Conservation (phyloP, 202 grass and related monocot species). For the Digitaria exilis region DNA sequence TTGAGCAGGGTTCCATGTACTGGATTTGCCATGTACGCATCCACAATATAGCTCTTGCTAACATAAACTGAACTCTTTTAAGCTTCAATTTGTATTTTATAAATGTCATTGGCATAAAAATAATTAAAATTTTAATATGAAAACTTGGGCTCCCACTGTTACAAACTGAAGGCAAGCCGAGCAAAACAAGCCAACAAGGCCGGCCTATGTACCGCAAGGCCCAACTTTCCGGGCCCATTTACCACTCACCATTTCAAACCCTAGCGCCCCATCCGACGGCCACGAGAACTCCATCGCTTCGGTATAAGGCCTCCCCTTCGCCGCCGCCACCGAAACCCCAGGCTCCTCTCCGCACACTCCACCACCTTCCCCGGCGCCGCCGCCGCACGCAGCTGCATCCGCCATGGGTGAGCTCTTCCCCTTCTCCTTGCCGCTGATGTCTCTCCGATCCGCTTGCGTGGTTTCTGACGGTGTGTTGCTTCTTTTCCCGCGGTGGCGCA, state of each 20-base stretch:
- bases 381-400: conserved; percentile 12
- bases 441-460: not conserved
- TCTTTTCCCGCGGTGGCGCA: conserved; percentile 20
- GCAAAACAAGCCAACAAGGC: too few species aligned
- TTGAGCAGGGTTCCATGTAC: too few species aligned
- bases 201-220: not conserved
- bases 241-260: conserved; percentile 27
- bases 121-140: too few species aligned
- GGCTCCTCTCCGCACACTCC: not conserved
- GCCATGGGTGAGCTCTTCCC: conserved; percentile 48
- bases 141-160: too few species aligned
- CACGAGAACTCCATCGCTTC: not conserved
- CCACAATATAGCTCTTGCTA: too few species aligned
- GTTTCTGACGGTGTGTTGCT: not conserved
- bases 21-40: too few species aligned
- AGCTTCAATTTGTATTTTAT: too few species aligned
- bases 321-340: conserved; percentile 19
- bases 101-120: too few species aligned
- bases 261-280: conserved; percentile 53
- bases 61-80: too few species aligned
- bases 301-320: not conserved
- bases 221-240: not conserved
- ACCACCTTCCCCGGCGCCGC: conserved; percentile 18
- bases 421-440: not conserved
- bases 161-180: too few species aligned